Evolutionary conservation across 495 filamentous ascomycete genomes (phyloP).

Genomic region (Hypoxylon lienhwacheense): DNA sequence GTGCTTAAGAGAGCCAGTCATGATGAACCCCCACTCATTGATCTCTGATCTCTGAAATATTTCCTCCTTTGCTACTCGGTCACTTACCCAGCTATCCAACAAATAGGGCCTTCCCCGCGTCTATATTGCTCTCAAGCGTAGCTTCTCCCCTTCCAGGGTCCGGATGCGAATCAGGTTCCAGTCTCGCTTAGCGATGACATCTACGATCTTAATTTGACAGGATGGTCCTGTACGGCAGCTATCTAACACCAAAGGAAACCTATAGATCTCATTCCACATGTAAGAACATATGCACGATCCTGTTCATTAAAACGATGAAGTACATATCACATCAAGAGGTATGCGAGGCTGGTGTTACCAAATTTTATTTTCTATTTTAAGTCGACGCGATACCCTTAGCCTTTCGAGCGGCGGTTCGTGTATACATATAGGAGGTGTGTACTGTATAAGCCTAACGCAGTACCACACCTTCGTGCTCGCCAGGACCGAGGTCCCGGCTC

Average conservation of each 20-base stretch:
- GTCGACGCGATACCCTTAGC: neutral
- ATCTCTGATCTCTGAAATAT: slow-evolving; percentile 14
- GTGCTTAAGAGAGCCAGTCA: too few relatives aligned
- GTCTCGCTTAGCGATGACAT: slow-evolving; percentile 17
- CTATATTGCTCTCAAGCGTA: neutral
- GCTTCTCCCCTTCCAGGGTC: slow-evolving; percentile 12
- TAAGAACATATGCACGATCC: too few relatives aligned
- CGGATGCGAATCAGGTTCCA: slow-evolving; percentile 14
- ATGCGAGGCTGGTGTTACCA: too few relatives aligned
- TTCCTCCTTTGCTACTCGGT: slow-evolving; percentile 9
- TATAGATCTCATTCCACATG: too few relatives aligned
- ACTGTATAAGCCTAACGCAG: too few relatives aligned
- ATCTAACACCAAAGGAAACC: too few relatives aligned
- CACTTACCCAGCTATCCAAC: slow-evolving; percentile 1
- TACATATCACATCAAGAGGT: too few relatives aligned
- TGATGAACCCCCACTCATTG: slow-evolving; percentile 14
- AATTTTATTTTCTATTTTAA: too few relatives aligned
- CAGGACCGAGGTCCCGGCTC: neutral
- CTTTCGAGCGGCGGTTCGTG: too few relatives aligned
- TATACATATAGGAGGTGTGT: too few relatives aligned
- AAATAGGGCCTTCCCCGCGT: slow-evolving; percentile 22
- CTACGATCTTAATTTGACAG: slow-evolving; percentile 4
- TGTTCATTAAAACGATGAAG: too few relatives aligned
- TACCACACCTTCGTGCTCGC: neutral
- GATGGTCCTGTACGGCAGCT: too few relatives aligned